A percentile compares a stretch with the other conserved stretches of the same genome.
Evolutionary conservation across 1,139 yeast species (phyloP).

Genomic region (Diutina catenulata): DNA sequence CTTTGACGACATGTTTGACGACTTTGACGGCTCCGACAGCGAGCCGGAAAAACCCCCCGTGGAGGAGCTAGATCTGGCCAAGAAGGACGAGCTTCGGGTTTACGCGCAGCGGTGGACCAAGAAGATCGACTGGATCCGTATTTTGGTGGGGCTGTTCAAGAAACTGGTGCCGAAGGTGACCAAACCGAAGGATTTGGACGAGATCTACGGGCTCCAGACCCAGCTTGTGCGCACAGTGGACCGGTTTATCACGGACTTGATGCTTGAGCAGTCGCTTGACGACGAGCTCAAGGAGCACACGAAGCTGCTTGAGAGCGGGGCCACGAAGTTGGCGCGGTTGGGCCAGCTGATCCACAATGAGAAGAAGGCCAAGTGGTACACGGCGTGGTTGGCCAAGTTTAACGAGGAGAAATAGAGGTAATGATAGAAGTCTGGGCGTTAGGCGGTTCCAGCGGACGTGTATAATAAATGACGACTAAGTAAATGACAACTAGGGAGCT

Average conservation of each 20-base stretch:
- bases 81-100: constrained; percentile 18
- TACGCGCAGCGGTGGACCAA: constrained; percentile 37
- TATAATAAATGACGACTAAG: no score
- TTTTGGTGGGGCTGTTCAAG: constrained; percentile 40
- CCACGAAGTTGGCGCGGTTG: constrained; percentile 23
- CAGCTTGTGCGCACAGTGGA: constrained; percentile 27
- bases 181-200: constrained; percentile 23
- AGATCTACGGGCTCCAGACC: constrained; percentile 20
- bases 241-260: constrained; percentile 34
- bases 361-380: constrained; percentile 38
- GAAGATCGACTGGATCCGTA: constrained; percentile 42
- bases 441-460: no score
- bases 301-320: constrained; percentile 16
- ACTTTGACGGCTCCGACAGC: constrained; percentile 15
- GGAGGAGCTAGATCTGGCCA: constrained; percentile 8
- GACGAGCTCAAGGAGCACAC: constrained; percentile 15
- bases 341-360: constrained; percentile 25
- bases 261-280: constrained; percentile 23
- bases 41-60: constrained; percentile 13
- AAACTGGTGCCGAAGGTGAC: constrained; percentile 39
- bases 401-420: constrained; percentile 6
- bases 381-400: constrained; percentile 36
- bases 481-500: no score
- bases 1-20: constrained; percentile 33
- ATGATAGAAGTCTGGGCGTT: no score